phyloP scores from a whole-genome alignment of 768 basidiomycete genomes.

The Lyophyllum atratum region DNA sequence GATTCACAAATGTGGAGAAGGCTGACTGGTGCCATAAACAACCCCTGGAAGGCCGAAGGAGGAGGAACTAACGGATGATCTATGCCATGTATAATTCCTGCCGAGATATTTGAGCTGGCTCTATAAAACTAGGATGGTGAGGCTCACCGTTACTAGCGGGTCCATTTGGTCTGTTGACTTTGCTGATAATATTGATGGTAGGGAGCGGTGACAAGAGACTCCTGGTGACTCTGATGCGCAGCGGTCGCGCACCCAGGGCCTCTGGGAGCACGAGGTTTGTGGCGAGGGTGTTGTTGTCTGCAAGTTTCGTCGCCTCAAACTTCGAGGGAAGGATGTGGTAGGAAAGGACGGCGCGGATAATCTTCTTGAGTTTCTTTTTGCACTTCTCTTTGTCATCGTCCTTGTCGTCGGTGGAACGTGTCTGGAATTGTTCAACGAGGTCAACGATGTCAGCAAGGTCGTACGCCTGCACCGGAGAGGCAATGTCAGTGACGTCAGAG shows the following conservation, averaged over 20 bases:
- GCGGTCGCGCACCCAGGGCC: constrained; percentile 43
- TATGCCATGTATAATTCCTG: constrained; percentile 55
- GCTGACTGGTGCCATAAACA: constrained; percentile 41
- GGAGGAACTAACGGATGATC: constrained; percentile 58
- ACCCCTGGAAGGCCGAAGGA: constrained; percentile 48
- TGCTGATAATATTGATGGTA: constrained; percentile 51
- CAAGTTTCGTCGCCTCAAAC: constrained; percentile 38
- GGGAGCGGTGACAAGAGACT: constrained; percentile 33
- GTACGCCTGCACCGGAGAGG: constrained; percentile 9
- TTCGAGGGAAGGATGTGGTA: constrained; percentile 57
- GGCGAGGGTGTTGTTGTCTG: constrained; percentile 55
- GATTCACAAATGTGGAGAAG: constrained; percentile 53
- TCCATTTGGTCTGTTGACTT: constrained; percentile 40
- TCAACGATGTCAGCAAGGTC: constrained; percentile 24
- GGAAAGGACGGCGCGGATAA: constrained; percentile 53
- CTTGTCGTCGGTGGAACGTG: constrained; percentile 38
- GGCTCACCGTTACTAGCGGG: constrained; percentile 54
- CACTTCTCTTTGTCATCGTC: constrained; percentile 43
- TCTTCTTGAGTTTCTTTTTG: constrained; percentile 56
- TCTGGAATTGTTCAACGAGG: constrained; percentile 31
- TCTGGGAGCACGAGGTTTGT: constrained; percentile 45
- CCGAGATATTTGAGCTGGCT: neutral
- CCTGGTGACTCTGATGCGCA: constrained; percentile 44
- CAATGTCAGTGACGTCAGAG: constrained; percentile 2
- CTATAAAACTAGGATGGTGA: neutral